These are phyloP conservation scores for Sporisorium iseilematis-ciliati DNA, from an alignment of 1,284 basidiomycete genomes.

Conservation along the genomic window DNA sequence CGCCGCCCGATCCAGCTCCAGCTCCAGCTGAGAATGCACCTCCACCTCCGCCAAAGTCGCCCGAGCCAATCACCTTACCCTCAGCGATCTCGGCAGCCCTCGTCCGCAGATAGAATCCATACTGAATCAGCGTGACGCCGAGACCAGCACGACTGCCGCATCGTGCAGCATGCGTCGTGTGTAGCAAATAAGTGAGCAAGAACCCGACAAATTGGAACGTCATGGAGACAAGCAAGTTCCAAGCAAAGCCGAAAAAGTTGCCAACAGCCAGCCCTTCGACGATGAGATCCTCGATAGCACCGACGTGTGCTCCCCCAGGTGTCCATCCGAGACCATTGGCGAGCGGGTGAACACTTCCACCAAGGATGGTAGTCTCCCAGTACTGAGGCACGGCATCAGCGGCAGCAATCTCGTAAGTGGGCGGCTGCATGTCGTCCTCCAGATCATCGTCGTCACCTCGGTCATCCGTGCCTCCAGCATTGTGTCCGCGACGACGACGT, in stretches of 20 bases:
- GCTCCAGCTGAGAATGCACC: constrained; percentile 30
- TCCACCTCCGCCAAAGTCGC: constrained; percentile 14
- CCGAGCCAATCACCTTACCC: constrained; percentile 52
- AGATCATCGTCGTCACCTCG: constrained; percentile 77
- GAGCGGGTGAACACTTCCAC: constrained; percentile 71
- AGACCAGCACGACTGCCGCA: constrained; percentile 93
- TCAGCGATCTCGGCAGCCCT: constrained; percentile 69
- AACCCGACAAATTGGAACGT: constrained; percentile 90
- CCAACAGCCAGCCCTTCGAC: constrained; percentile 75
- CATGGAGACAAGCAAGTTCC: constrained; percentile 87
- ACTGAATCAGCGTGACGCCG: constrained; percentile 88
- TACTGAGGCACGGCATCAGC: constrained; percentile 93
- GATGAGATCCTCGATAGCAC: constrained; percentile 73
- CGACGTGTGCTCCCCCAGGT: constrained; percentile 65
- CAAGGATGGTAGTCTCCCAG: constrained; percentile 94
- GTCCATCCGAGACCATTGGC: constrained; percentile 70
- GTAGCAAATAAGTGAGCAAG: constrained; percentile 68
- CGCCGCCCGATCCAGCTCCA: constrained; percentile 56
- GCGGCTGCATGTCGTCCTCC: constrained; percentile 71
- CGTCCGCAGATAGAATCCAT: constrained; percentile 84
- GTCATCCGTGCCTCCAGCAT: constrained; percentile 63
- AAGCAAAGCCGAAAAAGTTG: constrained; percentile 78
- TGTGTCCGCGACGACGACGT: constrained; percentile 61
- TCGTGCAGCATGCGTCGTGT: constrained; percentile 89
- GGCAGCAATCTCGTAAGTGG: constrained; percentile 90